Conservation (phyloP, 2,329 filamentous ascomycete genomes). For the Aspergillus ibericus region DNA sequence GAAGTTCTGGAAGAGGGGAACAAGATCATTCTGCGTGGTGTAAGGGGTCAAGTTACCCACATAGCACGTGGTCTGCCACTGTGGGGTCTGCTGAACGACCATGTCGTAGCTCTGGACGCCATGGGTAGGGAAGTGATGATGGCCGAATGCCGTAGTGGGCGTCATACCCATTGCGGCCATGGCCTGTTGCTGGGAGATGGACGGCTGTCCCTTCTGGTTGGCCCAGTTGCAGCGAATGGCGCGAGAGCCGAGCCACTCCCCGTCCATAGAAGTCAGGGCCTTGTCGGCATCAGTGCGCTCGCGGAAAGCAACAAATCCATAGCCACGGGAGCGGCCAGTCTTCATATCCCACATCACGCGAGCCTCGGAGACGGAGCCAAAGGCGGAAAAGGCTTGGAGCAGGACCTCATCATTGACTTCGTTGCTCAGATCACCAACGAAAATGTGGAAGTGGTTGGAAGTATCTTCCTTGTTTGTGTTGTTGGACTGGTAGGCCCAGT, state of each 20-base stretch:
- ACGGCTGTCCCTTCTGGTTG: constrained; percentile 99
- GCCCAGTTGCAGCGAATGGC: constrained; percentile 99
- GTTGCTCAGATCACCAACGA: constrained; percentile 95
- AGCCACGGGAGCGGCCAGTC: constrained; percentile 93
- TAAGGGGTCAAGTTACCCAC: constrained; percentile 97
- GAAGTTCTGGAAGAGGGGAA: constrained; percentile 98
- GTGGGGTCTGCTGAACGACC: constrained; percentile 89
- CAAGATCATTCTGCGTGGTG: constrained; percentile 91
- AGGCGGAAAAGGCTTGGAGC: constrained; percentile 89
- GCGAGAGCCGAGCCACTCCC: constrained; percentile 96
- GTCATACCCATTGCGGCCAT: constrained; percentile 99
- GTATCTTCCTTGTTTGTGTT: constrained; percentile 93
- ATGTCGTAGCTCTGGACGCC: constrained; percentile 97
- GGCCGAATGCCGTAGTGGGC: constrained; percentile 90
- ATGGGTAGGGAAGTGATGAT: constrained; percentile 96
- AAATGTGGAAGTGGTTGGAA: constrained; percentile 97
- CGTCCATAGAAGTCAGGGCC: constrained; percentile 95
- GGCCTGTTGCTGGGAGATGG: constrained; percentile 94
- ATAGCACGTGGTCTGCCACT: constrained; percentile 98
- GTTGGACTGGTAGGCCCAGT: constrained; percentile 99
- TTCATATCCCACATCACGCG: constrained; percentile 99
- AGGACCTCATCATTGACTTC: constrained; percentile 98
- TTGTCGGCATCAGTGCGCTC: constrained; percentile 93
- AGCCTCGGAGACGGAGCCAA: constrained; percentile 93
- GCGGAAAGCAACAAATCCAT: constrained; percentile 96